phyloP scores from a whole-genome alignment of 2,329 filamentous ascomycete species.

The Colletotrichum salicis region DNA sequence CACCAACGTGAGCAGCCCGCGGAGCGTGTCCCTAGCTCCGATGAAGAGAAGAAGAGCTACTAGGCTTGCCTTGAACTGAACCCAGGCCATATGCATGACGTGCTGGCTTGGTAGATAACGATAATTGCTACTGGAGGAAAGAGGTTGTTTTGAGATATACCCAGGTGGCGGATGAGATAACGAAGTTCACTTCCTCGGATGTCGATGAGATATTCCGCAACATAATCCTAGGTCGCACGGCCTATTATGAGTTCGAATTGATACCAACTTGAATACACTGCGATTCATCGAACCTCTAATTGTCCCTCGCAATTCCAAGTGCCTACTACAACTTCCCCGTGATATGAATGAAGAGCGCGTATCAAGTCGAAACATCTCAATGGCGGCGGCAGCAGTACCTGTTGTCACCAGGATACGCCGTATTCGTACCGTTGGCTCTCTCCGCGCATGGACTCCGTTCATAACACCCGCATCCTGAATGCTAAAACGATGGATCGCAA shows the following conservation, averaged over 20 bases:
- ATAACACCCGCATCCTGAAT: neutral
- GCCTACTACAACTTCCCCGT: too few species aligned
- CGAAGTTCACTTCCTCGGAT: conserved; percentile 9
- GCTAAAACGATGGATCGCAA: neutral
- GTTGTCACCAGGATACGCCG: neutral
- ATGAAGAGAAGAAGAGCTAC: conserved; percentile 32
- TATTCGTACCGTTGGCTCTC: neutral
- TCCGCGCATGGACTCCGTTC: neutral
- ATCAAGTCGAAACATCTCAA: too few species aligned
- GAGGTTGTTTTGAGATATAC: conserved; percentile 14
- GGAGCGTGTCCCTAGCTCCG: conserved; percentile 21
- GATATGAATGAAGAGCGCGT: too few species aligned
- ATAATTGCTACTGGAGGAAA: neutral
- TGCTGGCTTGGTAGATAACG: too few species aligned
- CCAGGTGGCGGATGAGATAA: conserved; percentile 24
- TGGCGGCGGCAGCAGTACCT: neutral
- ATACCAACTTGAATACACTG: neutral
- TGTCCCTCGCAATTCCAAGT: neutral
- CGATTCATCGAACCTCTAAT: neutral
- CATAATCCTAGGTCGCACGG: neutral
- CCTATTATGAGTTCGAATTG: neutral
- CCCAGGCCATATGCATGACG: neutral
- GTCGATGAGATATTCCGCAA: neutral
- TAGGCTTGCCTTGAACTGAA: neutral
- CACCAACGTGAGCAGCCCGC: neutral